Evolutionary conservation across 306 rosid species (phyloP), one percentile per base, ranked within the genome.

Genomic region (Crataegus laevigata): DNA sequence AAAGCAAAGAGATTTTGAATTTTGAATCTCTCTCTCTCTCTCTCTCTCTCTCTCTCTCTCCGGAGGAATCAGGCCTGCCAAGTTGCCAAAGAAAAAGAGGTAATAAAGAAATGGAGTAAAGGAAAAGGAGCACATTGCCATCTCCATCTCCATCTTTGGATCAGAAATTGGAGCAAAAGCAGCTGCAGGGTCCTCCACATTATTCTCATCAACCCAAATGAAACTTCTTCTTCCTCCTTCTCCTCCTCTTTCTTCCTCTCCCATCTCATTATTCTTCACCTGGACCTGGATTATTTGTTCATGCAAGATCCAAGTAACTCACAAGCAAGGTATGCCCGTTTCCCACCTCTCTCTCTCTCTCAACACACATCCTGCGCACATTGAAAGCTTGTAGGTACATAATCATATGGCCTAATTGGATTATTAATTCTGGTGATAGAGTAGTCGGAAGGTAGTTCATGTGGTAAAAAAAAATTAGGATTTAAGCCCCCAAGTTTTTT

Each of bases 271-370:
- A 11, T 80, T 75, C 66, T 85, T 83, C 69, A 79, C 30, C 71
- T 74, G 17, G 19, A 60, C 43, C 43, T 40, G 43, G 4, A 82
- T 40, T 40, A 88, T 80, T 73, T 86, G 93, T 91, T 93, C 93
- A 93, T 93, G 96, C 98, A 88, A 87, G 91, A 93, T 78, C 90
- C 96, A 72, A 91, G 84, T 75, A 71, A 81, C 84, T 88, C 96
- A 24, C 82, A 82, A 88, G 63, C 91, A 84, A 93, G 96, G 98
- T 91, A 82, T 78, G 83, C 45, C 54, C 19, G 1, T 47, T 50
- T 2, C 55, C 18, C 19, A 3, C 5, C 51, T 40, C 78, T 55
- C 63, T 78, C 75, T 75, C 71, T 62, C 36, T 67, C 76, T 76
- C 72, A 9, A 34, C 8, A 1, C 42, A 40, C 43, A 9, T 6